Conservation (phyloP, 352 stramenopile species). For the Plasmopara halstedii region DNA sequence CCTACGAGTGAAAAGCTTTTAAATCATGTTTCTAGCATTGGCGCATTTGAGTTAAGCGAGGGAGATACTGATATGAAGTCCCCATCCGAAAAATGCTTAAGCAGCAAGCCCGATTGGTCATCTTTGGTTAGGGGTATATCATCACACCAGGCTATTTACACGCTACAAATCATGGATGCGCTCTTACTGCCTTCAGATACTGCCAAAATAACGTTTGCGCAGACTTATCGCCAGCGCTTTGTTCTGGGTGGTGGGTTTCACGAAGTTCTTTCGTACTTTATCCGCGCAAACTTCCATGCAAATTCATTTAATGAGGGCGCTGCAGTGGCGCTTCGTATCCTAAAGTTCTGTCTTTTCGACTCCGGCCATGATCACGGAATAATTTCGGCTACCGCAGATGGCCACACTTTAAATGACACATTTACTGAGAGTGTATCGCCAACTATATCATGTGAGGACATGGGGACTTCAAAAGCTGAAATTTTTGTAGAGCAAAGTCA, state of each 20-base stretch:
- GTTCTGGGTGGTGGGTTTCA: constrained; percentile 70
- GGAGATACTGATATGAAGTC: constrained; percentile 40
- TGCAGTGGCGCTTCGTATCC: constrained; percentile 70
- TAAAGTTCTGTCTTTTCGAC: constrained; percentile 82
- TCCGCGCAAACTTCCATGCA: constrained; percentile 55
- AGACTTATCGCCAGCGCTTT: constrained; percentile 63
- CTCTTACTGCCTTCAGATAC: constrained; percentile 65
- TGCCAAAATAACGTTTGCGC: constrained; percentile 47
- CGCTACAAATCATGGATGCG: constrained; percentile 82
- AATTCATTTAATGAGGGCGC: constrained; percentile 79
- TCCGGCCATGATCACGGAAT: constrained; percentile 41
- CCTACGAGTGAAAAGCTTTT: constrained; percentile 68
- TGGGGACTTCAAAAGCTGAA: constrained; percentile 22
- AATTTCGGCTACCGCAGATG: constrained; percentile 29
- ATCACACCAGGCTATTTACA: constrained; percentile 80
- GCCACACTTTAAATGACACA: constrained; percentile 9
- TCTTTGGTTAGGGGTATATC: constrained; percentile 62
- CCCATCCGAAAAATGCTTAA: constrained; percentile 10
- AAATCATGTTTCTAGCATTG: constrained; percentile 51
- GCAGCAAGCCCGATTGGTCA: constrained; percentile 37
- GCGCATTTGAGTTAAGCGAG: constrained; percentile 18
- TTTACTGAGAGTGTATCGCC: constrained; percentile 14
- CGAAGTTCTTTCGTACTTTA: constrained; percentile 80
- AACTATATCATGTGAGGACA: constrained; percentile 2
- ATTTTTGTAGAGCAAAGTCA: constrained; percentile 48